phyloP scores from a whole-genome alignment of 495 filamentous ascomycete genomes.

The Annulohypoxylon nitens region DNA sequence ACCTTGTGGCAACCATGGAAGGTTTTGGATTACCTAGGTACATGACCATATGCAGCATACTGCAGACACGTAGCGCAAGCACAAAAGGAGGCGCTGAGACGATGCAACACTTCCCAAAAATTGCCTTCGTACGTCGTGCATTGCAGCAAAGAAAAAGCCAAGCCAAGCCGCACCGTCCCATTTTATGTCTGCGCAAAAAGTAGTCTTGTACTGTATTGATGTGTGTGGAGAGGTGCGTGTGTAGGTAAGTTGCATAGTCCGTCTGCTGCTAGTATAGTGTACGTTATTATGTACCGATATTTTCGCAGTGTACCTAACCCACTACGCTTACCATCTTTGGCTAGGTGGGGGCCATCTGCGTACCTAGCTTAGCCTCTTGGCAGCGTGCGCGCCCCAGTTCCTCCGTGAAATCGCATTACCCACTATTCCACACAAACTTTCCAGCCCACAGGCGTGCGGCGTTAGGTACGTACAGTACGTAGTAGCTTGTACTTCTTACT shows the following conservation, averaged over 20 bases:
- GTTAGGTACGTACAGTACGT: neutral
- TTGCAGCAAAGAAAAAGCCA: slow-evolving; percentile 21
- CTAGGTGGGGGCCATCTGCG: slow-evolving; percentile 31
- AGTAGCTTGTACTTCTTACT: slow-evolving; percentile 21
- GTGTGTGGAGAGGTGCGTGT: neutral
- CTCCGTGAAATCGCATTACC: slow-evolving; percentile 45
- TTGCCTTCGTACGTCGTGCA: slow-evolving; percentile 19
- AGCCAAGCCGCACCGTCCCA: slow-evolving; percentile 25
- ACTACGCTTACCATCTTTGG: slow-evolving; percentile 35
- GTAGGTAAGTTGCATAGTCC: neutral
- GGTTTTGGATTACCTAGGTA: slow-evolving; percentile 31
- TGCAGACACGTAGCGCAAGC: slow-evolving; percentile 24
- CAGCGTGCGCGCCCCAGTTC: slow-evolving; percentile 38
- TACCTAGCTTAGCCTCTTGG: slow-evolving; percentile 19
- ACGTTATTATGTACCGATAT: slow-evolving; percentile 22
- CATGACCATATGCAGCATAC: neutral
- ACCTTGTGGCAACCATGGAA: slow-evolving; percentile 25
- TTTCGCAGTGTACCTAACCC: slow-evolving; percentile 39
- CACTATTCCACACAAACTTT: slow-evolving; percentile 39
- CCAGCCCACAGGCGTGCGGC: slow-evolving; percentile 14
- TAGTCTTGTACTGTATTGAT: neutral
- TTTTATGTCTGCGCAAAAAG: neutral
- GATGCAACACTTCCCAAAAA: slow-evolving; percentile 31
- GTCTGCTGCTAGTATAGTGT: neutral
- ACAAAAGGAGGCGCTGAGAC: slow-evolving; percentile 33